Evolutionary conservation across 345 rosid genomes (phyloP).

Genomic region (Pugionium cornutum): DNA sequence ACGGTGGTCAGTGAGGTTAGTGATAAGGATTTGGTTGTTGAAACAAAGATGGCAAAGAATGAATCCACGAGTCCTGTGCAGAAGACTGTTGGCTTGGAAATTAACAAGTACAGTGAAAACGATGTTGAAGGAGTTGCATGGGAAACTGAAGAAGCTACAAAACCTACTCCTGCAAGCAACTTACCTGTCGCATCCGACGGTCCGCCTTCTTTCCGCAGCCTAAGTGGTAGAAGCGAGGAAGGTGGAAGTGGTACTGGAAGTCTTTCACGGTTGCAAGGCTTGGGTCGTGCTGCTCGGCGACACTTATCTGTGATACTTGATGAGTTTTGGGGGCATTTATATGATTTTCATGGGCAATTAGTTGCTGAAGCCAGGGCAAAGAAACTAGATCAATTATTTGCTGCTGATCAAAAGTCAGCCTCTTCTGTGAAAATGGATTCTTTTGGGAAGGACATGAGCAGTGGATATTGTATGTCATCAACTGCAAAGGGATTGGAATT

Average conservation of each 20-base stretch:
- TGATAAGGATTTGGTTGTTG: conserved; percentile 42
- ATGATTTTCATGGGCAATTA: conserved; percentile 72
- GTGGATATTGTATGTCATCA: conserved; percentile 51
- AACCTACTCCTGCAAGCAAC: conserved; percentile 53
- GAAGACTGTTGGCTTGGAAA: conserved; percentile 56
- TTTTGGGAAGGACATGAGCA: conserved; percentile 47
- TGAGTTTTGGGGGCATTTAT: conserved; percentile 96
- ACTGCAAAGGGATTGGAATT: conserved; percentile 66
- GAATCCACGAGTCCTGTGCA: conserved; percentile 49
- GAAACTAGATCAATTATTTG: conserved; percentile 61
- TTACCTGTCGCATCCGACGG: conserved; percentile 58
- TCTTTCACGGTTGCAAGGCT: conserved; percentile 89
- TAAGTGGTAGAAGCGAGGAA: conserved; percentile 72
- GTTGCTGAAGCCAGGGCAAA: conserved; percentile 67
- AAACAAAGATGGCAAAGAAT: conserved; percentile 42
- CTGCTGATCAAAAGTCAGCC: conserved; percentile 50
- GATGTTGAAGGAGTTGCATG: conserved; percentile 64
- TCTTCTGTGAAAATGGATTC: conserved; percentile 53
- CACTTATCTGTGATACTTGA: conserved; percentile 71
- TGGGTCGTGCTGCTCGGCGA: conserved; percentile 95
- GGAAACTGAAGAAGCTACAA: conserved; percentile 68
- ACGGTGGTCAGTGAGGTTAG: conserved; percentile 42
- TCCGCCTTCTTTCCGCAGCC: conserved; percentile 81
- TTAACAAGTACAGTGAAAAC: conserved; percentile 45
- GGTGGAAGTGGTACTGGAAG: conserved; percentile 84